These are phyloP conservation scores for Neoarthrinium moseri DNA, from an alignment of 2,329 filamentous ascomycete genomes.

Conservation along the genomic window DNA sequence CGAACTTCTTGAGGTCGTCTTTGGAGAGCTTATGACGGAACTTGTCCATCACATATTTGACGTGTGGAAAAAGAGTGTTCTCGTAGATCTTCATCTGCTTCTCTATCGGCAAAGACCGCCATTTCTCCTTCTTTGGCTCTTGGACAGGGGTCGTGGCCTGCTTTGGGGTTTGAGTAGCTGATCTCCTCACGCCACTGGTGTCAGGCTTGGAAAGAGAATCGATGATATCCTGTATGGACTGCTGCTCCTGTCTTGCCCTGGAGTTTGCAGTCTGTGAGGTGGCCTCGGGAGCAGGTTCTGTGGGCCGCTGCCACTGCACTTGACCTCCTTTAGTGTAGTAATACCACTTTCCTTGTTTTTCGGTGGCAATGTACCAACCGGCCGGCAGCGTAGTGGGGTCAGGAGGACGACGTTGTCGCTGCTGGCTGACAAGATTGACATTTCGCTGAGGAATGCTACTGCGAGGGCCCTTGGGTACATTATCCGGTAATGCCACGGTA, in stretches of 20 bases:
- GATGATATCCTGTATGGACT: slow-evolving; percentile 80
- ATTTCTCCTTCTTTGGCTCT: slow-evolving; percentile 67
- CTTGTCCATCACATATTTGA: slow-evolving; percentile 83
- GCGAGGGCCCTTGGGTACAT: slow-evolving; percentile 58
- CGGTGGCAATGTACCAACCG: slow-evolving; percentile 83
- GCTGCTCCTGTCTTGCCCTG: slow-evolving; percentile 61
- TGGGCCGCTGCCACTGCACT: slow-evolving; percentile 82
- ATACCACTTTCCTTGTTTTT: slow-evolving; percentile 71
- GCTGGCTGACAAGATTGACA: slow-evolving; percentile 48
- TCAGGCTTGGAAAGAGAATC: slow-evolving; percentile 77
- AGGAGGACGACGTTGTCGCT: slow-evolving; percentile 54
- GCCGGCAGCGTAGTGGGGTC: slow-evolving; percentile 58
- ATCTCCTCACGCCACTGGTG: slow-evolving; percentile 41
- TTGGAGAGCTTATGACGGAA: slow-evolving; percentile 85
- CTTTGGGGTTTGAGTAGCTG: slow-evolving; percentile 64
- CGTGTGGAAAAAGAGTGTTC: slow-evolving; percentile 84
- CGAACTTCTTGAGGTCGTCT: slow-evolving; percentile 66
- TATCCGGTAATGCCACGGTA: slow-evolving; percentile 37
- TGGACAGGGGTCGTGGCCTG: slow-evolving; percentile 52
- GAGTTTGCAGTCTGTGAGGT: slow-evolving; percentile 64
- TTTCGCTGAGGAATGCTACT: slow-evolving; percentile 58
- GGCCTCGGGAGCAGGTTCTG: slow-evolving; percentile 60
- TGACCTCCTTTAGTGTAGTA: slow-evolving; percentile 79
- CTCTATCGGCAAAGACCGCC: slow-evolving; percentile 68
- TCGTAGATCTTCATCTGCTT: slow-evolving; percentile 97